Evolutionary conservation across 169 alveolate genomes (phyloP).

Genomic region (Plasmodium ovale): DNA sequence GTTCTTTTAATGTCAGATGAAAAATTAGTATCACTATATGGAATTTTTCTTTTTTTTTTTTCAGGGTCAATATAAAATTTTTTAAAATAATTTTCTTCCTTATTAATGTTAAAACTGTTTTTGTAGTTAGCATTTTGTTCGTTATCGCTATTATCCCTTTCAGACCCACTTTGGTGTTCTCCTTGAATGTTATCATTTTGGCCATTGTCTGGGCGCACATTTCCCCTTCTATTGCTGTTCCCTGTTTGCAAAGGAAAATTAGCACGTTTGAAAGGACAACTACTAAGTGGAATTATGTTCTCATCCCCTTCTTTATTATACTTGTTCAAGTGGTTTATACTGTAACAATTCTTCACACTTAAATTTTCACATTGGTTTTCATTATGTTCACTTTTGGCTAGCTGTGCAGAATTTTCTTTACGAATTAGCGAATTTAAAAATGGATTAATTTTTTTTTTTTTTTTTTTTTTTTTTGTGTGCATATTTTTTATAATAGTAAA

Average conservation of each 20-base stretch:
- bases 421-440: not conserved
- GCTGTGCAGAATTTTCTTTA: not conserved
- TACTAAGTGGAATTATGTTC: not conserved
- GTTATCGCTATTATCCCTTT: slow-evolving; percentile 34
- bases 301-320: no score
- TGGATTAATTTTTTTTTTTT: not conserved
- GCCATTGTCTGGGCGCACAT: not conserved
- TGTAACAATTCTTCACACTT: not conserved
- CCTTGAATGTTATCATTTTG: not conserved
- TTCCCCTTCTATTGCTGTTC: not conserved
- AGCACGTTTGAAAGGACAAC: no score
- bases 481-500: slow-evolving; percentile 50
- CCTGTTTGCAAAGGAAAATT: no score
- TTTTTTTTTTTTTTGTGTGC: slow-evolving; percentile 18
- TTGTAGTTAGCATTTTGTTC: slow-evolving; percentile 17
- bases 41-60: slow-evolving; percentile 17
- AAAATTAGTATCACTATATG: slow-evolving; percentile 25
- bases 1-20: slow-evolving; percentile 27
- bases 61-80: slow-evolving; percentile 17
- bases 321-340: not conserved
- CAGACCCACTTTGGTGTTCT: slow-evolving; percentile 1
- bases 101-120: slow-evolving; percentile 29
- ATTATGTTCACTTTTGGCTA: not conserved
- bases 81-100: slow-evolving; percentile 73
- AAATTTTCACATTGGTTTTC: not conserved